Base-by-base conservation (phyloP, 306 rosid species). In the Glycine soja region DNA sequence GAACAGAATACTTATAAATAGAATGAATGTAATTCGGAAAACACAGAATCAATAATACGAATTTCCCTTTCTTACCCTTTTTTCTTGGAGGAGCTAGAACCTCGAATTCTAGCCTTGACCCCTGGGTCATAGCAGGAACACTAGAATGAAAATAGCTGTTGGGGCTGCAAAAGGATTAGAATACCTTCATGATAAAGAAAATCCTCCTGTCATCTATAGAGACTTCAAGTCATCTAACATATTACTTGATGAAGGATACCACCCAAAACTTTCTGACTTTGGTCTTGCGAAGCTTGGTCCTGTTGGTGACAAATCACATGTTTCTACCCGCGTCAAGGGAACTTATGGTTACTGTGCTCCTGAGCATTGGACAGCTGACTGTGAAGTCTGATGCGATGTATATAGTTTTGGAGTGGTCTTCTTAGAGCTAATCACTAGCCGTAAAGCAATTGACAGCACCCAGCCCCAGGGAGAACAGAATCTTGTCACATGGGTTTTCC, bases 261-360 rank as follows among this genome's bases (percentile, higher is more conserved):
- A 89, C 46, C 98, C 98, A 32, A 93, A 89, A 85, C 98, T 93
- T 84, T 93, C 98, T 79, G 98, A 93, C 85, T 93, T 93, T 78
- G 98, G 98, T 74, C 98, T 93, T 64, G 98, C 98, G 10, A 93
- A 93, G 89, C 98, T 93, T 67, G 98, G 98, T 82, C 98, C 98
- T 19, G 90, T 89, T 4, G 98, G 97, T 69, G 97, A 93, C 85
- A 93, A 93, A 84, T 93, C 98, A 14, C 98, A 93, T 40, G 97
- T 93, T 85, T 93, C 97, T 74, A 93, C 98, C 57, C 85, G 97
- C 81, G 98, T 93, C 52, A 93, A 91, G 98, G 98, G 98, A 77
- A 93, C 98, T 81, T 93, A 93, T 16, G 98, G 98, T 65, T 93
- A 93, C 77, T 93, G 98, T 75, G 98, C 98, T 75, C 98, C 98